These are phyloP conservation scores for Fusarium xyrophilum DNA, from an alignment of 2,329 filamentous ascomycete species.

Conservation along the genomic window DNA sequence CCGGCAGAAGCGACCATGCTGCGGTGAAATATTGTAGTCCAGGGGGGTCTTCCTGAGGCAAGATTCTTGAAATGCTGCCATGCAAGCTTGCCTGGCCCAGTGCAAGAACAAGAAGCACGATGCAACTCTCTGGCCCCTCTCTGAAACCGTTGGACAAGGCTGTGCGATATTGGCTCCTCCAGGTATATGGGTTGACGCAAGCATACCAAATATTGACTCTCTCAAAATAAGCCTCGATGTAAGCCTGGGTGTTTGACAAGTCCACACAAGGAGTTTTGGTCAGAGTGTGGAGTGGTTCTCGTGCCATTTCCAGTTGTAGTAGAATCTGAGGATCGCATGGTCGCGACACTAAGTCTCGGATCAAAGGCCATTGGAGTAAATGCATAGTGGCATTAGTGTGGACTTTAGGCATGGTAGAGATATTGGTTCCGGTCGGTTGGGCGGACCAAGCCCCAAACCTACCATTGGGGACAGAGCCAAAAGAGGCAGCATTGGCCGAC, in stretches of 20 bases:
- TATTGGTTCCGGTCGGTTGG: slow-evolving; percentile 63
- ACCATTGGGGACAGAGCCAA: slow-evolving; percentile 65
- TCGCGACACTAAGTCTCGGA: slow-evolving; percentile 76
- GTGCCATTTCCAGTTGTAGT: slow-evolving; percentile 79
- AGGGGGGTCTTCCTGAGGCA: slow-evolving; percentile 73
- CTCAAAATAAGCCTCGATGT: slow-evolving; percentile 81
- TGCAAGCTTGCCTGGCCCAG: slow-evolving; percentile 77
- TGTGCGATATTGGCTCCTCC: slow-evolving; percentile 76
- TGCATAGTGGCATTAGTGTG: slow-evolving; percentile 83
- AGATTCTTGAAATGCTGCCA: slow-evolving; percentile 77
- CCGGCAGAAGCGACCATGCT: slow-evolving; percentile 78
- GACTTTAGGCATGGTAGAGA: slow-evolving; percentile 85
- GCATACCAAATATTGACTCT: slow-evolving; percentile 86
- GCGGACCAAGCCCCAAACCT: slow-evolving; percentile 77
- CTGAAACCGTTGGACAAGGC: slow-evolving; percentile 78
- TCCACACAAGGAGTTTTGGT: slow-evolving; percentile 72
- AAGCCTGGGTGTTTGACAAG: slow-evolving; percentile 74
- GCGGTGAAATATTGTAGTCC: slow-evolving; percentile 82
- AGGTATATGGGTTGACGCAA: slow-evolving; percentile 82
- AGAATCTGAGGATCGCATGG: slow-evolving; percentile 84
- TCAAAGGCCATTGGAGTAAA: slow-evolving; percentile 80
- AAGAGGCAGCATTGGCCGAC: slow-evolving; percentile 50
- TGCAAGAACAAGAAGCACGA: slow-evolving; percentile 78
- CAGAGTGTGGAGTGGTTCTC: slow-evolving; percentile 74
- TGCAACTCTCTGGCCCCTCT: slow-evolving; percentile 81